Evolutionary conservation across 495 filamentous ascomycete species (phyloP).

Genomic region (Talaromyces wortmannii): DNA sequence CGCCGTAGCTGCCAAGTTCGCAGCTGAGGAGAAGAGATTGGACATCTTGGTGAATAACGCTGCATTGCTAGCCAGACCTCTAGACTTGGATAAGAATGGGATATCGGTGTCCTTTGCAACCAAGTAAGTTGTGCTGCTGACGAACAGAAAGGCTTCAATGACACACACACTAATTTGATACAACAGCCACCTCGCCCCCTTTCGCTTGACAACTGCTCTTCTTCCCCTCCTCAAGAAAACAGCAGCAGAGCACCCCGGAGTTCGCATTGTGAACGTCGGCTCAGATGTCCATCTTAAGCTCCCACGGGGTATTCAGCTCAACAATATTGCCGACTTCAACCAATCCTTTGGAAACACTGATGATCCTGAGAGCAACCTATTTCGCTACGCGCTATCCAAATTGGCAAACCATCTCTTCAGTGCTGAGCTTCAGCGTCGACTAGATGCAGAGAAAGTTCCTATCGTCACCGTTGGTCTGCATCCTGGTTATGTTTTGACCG

Average conservation of each 20-base stretch:
- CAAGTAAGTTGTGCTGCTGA: not conserved
- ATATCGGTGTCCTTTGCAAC: not conserved
- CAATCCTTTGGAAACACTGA: not conserved
- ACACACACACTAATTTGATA: not conserved
- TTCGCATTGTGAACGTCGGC: not conserved
- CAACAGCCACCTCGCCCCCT: not conserved
- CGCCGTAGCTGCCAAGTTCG: not conserved
- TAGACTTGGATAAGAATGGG: not conserved
- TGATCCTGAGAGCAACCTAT: not conserved
- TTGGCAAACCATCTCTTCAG: conserved; percentile 14
- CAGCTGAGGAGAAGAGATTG: not conserved
- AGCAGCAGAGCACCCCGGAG: not conserved
- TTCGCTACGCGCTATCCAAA: conserved; percentile 12
- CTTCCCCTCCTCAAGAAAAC: not conserved
- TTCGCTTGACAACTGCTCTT: not conserved
- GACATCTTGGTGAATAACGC: not conserved
- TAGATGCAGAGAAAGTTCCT: conserved; percentile 6
- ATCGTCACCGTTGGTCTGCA: conserved; percentile 9
- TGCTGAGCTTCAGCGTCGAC: conserved; percentile 11
- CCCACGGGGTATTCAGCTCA: not conserved
- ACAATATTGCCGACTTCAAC: not conserved
- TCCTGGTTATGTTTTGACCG: conserved; percentile 11
- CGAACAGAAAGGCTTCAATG: not conserved
- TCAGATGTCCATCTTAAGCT: not conserved
- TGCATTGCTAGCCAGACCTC: not conserved